phyloP scores from a whole-genome alignment of 345 rosid genomes.

The Populus deltoides region DNA sequence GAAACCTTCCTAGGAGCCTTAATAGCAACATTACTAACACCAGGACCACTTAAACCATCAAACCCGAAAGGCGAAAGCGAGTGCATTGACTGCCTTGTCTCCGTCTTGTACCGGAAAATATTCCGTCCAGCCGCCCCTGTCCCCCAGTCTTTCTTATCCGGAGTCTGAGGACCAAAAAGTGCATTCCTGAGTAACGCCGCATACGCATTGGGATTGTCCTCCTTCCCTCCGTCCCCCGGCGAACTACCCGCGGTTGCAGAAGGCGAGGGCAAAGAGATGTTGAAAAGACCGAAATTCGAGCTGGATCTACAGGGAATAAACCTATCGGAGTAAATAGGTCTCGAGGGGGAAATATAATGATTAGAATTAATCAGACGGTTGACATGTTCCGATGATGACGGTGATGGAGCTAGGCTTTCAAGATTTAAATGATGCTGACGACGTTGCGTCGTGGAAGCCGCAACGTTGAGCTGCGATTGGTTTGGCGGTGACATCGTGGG shows the following conservation, averaged over 20 bases:
- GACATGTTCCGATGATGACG: slow-evolving; percentile 45
- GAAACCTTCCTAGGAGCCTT: slow-evolving; percentile 86
- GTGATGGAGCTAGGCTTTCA: slow-evolving; percentile 30
- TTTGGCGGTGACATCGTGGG: slow-evolving; percentile 7
- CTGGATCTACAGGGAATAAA: slow-evolving; percentile 94
- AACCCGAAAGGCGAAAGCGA: slow-evolving; percentile 69
- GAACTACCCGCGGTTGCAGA: slow-evolving; percentile 10
- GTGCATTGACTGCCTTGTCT: slow-evolving; percentile 66
- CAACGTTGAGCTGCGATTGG: not conserved
- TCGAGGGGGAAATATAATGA: slow-evolving; percentile 66
- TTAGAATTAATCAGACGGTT: slow-evolving; percentile 68
- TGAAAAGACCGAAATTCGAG: slow-evolving; percentile 84
- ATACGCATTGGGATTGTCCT: slow-evolving; percentile 67
- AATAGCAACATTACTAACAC: slow-evolving; percentile 58
- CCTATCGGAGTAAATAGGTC: slow-evolving; percentile 83
- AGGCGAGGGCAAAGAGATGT: slow-evolving; percentile 42
- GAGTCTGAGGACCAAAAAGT: slow-evolving; percentile 80
- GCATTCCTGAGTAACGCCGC: slow-evolving; percentile 58
- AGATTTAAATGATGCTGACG: slow-evolving; percentile 34
- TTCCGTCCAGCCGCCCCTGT: slow-evolving; percentile 45
- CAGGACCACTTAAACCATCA: slow-evolving; percentile 47
- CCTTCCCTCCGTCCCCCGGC: slow-evolving; percentile 51
- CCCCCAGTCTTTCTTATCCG: slow-evolving; percentile 54
- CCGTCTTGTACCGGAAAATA: slow-evolving; percentile 82
- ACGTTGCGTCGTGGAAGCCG: slow-evolving; percentile 39